Percentiles rank a stretch among this genome's conserved stretches.
These are phyloP conservation scores for Hanseniaspora uvarum DNA, from an alignment of 1,139 yeast genomes.

Conservation along the genomic window DNA sequence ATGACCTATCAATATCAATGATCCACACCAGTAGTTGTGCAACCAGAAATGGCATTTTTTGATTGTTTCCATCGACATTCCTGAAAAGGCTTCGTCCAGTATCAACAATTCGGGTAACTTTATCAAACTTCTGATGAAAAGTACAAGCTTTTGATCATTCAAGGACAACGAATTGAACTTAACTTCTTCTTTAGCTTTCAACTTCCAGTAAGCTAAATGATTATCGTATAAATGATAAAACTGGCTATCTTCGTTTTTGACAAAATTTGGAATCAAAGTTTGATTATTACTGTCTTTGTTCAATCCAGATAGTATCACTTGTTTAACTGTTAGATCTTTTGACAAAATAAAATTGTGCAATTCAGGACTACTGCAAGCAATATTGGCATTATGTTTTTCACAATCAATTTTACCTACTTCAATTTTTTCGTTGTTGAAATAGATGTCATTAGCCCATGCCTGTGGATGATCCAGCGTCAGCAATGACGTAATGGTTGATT, in stretches of 20 bases:
- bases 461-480: constrained; percentile 95
- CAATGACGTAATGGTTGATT: constrained; percentile 72
- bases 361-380: constrained; percentile 89
- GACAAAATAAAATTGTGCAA: constrained; percentile 73
- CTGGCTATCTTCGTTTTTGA: constrained; percentile 17
- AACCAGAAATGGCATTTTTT: constrained; percentile 57
- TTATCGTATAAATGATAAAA: constrained; percentile 28
- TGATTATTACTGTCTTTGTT: constrained; percentile 50
- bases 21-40: constrained; percentile 47
- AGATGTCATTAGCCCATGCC: constrained; percentile 69
- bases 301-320: constrained; percentile 66
- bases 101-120: constrained; percentile 69
- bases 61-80: constrained; percentile 66
- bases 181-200: constrained; percentile 30
- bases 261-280: constrained; percentile 29
- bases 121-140: constrained; percentile 65
- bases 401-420: constrained; percentile 67
- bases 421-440: constrained; percentile 55
- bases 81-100: constrained; percentile 87
- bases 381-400: constrained; percentile 64
- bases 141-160: constrained; percentile 67
- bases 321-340: constrained; percentile 38
- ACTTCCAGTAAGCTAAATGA: constrained; percentile 32
- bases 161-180: constrained; percentile 47
- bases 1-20: constrained; percentile 73